Evolutionary conservation across 2,329 filamentous ascomycete species (phyloP).

Genomic region (Monilinia fructigena): DNA sequence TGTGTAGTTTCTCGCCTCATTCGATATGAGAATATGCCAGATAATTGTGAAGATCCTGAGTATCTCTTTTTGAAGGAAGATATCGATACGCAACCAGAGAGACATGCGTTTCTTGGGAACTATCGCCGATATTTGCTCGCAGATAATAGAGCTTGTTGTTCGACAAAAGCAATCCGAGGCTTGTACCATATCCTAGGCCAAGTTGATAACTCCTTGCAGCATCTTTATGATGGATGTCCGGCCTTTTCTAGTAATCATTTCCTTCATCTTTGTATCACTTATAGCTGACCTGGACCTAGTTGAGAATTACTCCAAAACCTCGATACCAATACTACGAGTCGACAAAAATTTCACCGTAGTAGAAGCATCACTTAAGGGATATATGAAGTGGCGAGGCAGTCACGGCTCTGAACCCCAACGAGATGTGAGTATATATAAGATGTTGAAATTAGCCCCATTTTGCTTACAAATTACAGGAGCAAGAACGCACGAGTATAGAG

Average conservation of each 20-base stretch:
- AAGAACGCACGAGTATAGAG: conserved; percentile 57
- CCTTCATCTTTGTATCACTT: conserved; percentile 17
- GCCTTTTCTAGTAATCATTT: conserved; percentile 60
- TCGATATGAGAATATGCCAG: conserved; percentile 81
- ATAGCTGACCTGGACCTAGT: conserved; percentile 39
- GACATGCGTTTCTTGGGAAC: conserved; percentile 93
- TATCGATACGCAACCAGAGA: conserved; percentile 89
- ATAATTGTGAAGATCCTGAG: conserved; percentile 77
- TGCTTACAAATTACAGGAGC: conserved; percentile 41
- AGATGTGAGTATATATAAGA: conserved; percentile 32
- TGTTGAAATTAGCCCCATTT: conserved; percentile 24
- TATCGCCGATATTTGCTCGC: conserved; percentile 85
- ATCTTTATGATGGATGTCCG: conserved; percentile 70
- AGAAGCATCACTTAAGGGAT: conserved; percentile 84
- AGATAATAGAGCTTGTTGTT: conserved; percentile 84
- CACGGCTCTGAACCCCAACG: conserved; percentile 53
- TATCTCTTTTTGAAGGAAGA: conserved; percentile 85
- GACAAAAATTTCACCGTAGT: conserved; percentile 90
- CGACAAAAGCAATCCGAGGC: conserved; percentile 80
- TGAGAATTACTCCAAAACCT: conserved; percentile 64
- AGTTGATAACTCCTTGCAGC: conserved; percentile 70
- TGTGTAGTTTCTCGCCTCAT: conserved; percentile 79
- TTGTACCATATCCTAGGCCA: conserved; percentile 79
- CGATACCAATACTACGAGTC: conserved; percentile 70
- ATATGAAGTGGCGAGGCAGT: conserved; percentile 69